Percentiles rank a stretch among this genome's conserved stretches.
Evolutionary conservation across 2,329 filamentous ascomycete genomes (phyloP).

Genomic region (Ophiostoma populinum): DNA sequence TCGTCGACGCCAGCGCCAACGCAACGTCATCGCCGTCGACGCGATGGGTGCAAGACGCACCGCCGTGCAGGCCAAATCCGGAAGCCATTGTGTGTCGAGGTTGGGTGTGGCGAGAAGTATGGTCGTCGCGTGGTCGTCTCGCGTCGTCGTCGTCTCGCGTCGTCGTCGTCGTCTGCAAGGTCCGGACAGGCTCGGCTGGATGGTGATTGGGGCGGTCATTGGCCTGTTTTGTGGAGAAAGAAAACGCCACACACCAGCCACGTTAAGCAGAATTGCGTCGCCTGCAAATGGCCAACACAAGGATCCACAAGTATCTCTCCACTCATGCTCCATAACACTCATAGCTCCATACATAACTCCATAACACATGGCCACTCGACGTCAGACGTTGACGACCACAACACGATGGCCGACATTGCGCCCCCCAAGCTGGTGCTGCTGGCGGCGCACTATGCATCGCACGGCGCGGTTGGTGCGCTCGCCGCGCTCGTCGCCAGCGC

Average conservation of each 20-base stretch:
- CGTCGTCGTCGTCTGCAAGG: neutral
- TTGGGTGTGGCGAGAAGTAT: neutral
- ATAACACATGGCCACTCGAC: slow-evolving; percentile 4
- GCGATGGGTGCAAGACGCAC: slow-evolving; percentile 32
- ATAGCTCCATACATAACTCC: too few relatives aligned
- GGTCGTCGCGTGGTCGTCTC: neutral
- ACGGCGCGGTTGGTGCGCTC: slow-evolving; percentile 46
- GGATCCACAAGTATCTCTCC: too few relatives aligned
- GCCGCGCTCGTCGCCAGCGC: slow-evolving; percentile 40
- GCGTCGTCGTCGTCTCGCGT: neutral
- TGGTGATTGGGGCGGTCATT: neutral
- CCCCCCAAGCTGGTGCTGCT: slow-evolving; percentile 55
- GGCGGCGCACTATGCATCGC: slow-evolving; percentile 50
- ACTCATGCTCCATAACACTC: slow-evolving; percentile 1
- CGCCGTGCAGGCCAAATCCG: slow-evolving; percentile 66
- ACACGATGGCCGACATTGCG: slow-evolving; percentile 27
- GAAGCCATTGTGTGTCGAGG: slow-evolving; percentile 44
- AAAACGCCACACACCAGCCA: slow-evolving; percentile 10
- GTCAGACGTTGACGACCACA: neutral
- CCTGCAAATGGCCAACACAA: slow-evolving; percentile 10
- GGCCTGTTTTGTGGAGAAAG: slow-evolving; percentile 1
- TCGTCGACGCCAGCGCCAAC: neutral
- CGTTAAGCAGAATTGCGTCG: slow-evolving; percentile 12
- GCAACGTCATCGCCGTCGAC: too few relatives aligned
- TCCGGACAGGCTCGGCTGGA: neutral